phyloP scores from a whole-genome alignment of 1,139 yeast genomes.

The Candida pseudoviswanathii region DNA sequence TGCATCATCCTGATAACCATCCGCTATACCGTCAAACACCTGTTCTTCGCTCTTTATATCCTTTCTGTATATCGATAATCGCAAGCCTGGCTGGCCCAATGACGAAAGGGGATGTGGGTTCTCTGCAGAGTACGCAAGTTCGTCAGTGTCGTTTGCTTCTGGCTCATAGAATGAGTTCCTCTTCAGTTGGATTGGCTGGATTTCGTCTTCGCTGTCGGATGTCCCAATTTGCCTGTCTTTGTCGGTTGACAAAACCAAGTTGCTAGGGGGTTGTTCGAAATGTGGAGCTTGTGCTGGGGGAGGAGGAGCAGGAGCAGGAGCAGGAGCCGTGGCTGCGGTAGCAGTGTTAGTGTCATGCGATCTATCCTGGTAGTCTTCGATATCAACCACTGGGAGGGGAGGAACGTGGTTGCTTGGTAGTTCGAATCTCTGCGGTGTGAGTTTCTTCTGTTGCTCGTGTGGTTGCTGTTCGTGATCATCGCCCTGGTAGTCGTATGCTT shows the following conservation, averaged over 20 bases:
- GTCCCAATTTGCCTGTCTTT: constrained; percentile 7
- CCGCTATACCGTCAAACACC: not conserved
- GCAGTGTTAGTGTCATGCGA: not conserved
- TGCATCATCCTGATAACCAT: not conserved
- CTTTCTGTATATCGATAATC: constrained; percentile 1
- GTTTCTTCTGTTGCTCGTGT: constrained; percentile 3
- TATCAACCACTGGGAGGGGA: constrained; percentile 8
- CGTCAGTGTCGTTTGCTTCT: constrained; percentile 10
- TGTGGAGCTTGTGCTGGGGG: not conserved
- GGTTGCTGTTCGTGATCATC: constrained; percentile 8
- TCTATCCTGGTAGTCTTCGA: not conserved
- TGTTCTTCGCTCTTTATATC: not conserved
- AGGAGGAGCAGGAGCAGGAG: too few relatives aligned
- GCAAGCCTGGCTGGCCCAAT: not conserved
- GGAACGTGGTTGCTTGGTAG: constrained; percentile 10
- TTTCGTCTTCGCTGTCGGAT: constrained; percentile 20
- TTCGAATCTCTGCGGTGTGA: constrained; percentile 17
- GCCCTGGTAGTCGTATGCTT: constrained; percentile 27
- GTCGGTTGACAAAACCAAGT: constrained; percentile 43
- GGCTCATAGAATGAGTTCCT: not conserved
- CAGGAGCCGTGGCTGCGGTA: too few relatives aligned
- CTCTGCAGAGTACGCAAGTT: constrained; percentile 5
- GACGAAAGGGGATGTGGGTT: not conserved
- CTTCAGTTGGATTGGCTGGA: constrained; percentile 3
- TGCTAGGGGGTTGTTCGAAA: constrained; percentile 5